Base-by-base conservation (phyloP, 805 yeast genomes). In the Starmerella stigmatis region DNA sequence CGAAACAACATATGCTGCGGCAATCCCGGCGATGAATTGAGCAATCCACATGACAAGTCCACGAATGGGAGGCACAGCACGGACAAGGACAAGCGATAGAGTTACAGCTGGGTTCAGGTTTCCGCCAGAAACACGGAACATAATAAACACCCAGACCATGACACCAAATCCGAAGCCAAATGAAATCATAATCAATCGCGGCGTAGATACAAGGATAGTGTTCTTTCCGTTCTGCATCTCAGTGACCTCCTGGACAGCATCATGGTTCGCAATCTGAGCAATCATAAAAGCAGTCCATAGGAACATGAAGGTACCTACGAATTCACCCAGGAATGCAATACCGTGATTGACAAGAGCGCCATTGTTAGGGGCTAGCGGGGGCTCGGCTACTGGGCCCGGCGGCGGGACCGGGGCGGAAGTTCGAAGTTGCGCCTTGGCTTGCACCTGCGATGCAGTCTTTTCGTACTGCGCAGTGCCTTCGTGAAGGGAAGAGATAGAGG, bases 41-140 rank as follows among this genome's bases (percentile, higher is more conserved):
- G 40, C 40, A 16, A 25, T 25, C 40, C 40, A 36, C 40, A 36
- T 36, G 19, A 36, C 22, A 17, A 36, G 40, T 3, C 40, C 40
- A 25, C 40, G 40, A 15, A 36, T 25, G 9, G 30, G 30, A 11
- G 40, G 40, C 1, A 36, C 40, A 5, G 40, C 40, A 16, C 40
- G 30, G 10, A 36, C 40, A 5, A 36, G 40, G 8, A 36, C 40
- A 23, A 36, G 40, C 21, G 40, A 36, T n/a, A 36, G 40, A 6
- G 40, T 36, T 13, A 36, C 40, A 4, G 40, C 40, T 1, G 40
- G 40, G 21, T 36, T 36, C 13, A 36, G 21, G 21, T 36, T 36
- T 15, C 40, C 40, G n/a, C 40, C 40, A 4, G 40, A 36, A 15
- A 36, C 40, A n/a, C 40, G 40, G 40, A 36, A 36, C 40, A 36